These are phyloP conservation scores for Scutellaria baicalensis DNA, from an alignment of 257 asterid genomes.

Conservation along the genomic window DNA sequence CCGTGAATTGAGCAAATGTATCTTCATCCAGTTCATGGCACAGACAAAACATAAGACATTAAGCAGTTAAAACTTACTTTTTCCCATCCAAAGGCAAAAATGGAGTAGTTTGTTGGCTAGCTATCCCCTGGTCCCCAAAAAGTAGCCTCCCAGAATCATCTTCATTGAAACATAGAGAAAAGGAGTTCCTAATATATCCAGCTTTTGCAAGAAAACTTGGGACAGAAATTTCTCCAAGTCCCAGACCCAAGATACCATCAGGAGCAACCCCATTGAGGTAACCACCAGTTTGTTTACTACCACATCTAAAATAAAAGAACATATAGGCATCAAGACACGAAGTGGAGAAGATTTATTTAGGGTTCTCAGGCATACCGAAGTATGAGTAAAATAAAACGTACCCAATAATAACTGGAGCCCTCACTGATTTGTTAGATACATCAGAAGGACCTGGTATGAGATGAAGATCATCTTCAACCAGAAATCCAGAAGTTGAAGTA, in stretches of 20 bases:
- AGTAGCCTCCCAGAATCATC: slow-evolving; percentile 75
- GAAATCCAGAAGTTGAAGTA: slow-evolving; percentile 75
- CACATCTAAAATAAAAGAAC: slow-evolving; percentile 51
- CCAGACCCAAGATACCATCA: slow-evolving; percentile 89
- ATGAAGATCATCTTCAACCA: slow-evolving; percentile 76
- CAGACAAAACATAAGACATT: slow-evolving; percentile 1
- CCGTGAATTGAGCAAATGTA: slow-evolving; percentile 8
- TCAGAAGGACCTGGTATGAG: slow-evolving; percentile 42
- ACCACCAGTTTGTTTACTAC: slow-evolving; percentile 83
- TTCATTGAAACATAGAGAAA: slow-evolving; percentile 70
- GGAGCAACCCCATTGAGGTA: slow-evolving; percentile 86
- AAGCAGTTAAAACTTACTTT: slow-evolving; percentile 33
- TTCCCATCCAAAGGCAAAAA: slow-evolving; percentile 48
- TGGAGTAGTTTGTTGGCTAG: slow-evolving; percentile 57
- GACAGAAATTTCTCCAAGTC: slow-evolving; percentile 78
- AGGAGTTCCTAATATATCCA: slow-evolving; percentile 53
- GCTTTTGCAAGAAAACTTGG: slow-evolving; percentile 80
- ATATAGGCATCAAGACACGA: neutral
- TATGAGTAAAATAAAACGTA: slow-evolving; percentile 20
- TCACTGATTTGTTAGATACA: slow-evolving; percentile 38
- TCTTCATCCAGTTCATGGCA: neutral
- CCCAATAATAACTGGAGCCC: slow-evolving; percentile 73
- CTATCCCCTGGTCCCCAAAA: slow-evolving; percentile 68
- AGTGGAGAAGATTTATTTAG: neutral
- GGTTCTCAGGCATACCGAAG: neutral